These are phyloP conservation scores for Onygenales sp. DNA, from an alignment of 2,329 filamentous ascomycete species.

Conservation along the genomic window DNA sequence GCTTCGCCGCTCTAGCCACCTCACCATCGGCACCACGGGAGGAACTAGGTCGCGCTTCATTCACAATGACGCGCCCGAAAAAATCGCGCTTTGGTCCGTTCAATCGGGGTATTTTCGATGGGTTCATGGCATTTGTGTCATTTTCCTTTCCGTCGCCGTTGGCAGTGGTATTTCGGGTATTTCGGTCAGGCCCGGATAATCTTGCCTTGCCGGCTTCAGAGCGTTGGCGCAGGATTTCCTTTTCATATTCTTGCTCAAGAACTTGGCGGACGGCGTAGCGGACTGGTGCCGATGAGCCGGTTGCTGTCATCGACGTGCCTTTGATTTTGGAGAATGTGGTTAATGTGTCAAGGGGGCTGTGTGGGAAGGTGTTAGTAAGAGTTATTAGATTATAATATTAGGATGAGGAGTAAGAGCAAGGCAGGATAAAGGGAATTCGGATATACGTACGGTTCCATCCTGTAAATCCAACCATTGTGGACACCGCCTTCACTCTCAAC, in stretches of 20 bases:
- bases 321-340: constrained; percentile 49
- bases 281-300: constrained; percentile 57
- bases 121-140: constrained; percentile 22
- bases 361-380: background rate
- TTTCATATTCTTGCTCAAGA: constrained; percentile 78
- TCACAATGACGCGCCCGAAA: constrained; percentile 63
- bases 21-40: background rate
- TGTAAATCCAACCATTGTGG: constrained; percentile 67
- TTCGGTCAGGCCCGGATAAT: constrained; percentile 24
- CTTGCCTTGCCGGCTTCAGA: constrained; percentile 57
- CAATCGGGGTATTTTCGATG: constrained; percentile 14
- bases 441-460: constrained; percentile 78
- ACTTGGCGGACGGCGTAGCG: constrained; percentile 92
- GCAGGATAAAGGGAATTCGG: background rate
- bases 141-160: constrained; percentile 12
- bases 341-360: constrained; percentile 63
- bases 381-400: background rate
- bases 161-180: constrained; percentile 23
- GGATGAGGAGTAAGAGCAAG: background rate
- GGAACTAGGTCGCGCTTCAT: constrained; percentile 27
- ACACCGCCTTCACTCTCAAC: constrained; percentile 59
- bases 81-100: constrained; percentile 63
- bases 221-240: constrained; percentile 58
- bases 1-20: constrained; percentile 1
- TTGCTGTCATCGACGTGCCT: constrained; percentile 34